Base-by-base conservation (phyloP, 768 basidiomycete species). In the Lactarius quietus region DNA sequence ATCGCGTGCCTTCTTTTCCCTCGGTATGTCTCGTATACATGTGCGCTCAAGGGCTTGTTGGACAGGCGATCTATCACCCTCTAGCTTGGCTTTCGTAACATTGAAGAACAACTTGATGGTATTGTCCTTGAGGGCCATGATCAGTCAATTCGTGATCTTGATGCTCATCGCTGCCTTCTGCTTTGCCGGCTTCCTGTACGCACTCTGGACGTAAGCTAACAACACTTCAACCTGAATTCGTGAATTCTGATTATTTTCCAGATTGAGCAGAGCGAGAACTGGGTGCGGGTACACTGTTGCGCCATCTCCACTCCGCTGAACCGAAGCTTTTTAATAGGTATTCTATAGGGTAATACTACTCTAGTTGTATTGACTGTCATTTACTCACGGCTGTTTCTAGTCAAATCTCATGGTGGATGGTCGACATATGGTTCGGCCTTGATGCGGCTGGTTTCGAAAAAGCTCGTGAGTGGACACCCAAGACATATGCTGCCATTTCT, bases 1-100 rank as follows among this genome's bases (percentile, higher is more conserved):
- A 95, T 93, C 59, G 95, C 95, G 1, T 91, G 90, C 67, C 79
- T 97, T 31, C 85, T 98, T 77, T 97, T 96, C 73, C 94, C 95
- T 64, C 82, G 95, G 89, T 86, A 58, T n/a, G 57, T 53, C 28
- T 38, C 55, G 14, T 56, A 33, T 23, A 26, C 38, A 57, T 14
- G 41, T 15, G 35, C 31, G 38, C 33, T 53, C 38, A 35, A 17
- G 23, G 15, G 29, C 5, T 33, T 58, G 28, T 26, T 66, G 38
- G 51, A 41, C 31, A 62, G 41, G 59, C 63, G 43, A 67, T 8
- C 28, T 28, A 10, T 31, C 28, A 14, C 38, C 20, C n/a, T 58
- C 20, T 70, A 93, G 93, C 61, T 77, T 97, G 62, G 95, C 93
- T 0, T 98, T 98, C 72, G 94, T 96, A 4, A 93, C 92, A 0